A percentile compares a stretch with the other conserved stretches of the same genome.
phyloP scores from a whole-genome alignment of 805 yeast species.

The Myxozyma udenii region DNA sequence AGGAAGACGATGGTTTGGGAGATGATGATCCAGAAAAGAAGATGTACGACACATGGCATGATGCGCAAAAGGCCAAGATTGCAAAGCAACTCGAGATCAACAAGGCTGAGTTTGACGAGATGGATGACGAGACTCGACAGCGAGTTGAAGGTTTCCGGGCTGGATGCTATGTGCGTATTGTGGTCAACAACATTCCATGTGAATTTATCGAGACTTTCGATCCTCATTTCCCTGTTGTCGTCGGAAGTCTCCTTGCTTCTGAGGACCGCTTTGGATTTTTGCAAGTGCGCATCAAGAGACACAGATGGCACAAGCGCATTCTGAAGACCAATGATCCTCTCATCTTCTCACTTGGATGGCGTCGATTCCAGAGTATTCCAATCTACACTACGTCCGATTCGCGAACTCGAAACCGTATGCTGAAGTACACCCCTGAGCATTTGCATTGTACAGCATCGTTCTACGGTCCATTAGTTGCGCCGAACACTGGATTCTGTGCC shows the following conservation, averaged over 20 bases:
- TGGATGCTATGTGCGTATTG: constrained; percentile 89
- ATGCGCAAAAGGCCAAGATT: constrained; percentile 93
- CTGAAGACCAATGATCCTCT: constrained; percentile 94
- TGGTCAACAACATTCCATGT: constrained; percentile 78
- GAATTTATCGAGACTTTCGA: constrained; percentile 86
- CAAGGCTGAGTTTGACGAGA: constrained; percentile 58
- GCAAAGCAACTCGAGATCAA: constrained; percentile 94
- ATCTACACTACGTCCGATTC: constrained; percentile 95
- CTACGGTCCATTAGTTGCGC: constrained; percentile 95
- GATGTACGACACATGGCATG: constrained; percentile 96
- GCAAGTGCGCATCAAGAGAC: constrained; percentile 93
- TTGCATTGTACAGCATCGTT: constrained; percentile 93
- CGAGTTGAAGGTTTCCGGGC: constrained; percentile 89
- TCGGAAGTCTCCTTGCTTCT: constrained; percentile 88
- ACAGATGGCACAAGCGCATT: constrained; percentile 97
- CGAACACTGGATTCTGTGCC: constrained; percentile 96
- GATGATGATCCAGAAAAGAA: constrained; percentile 74
- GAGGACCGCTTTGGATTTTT: constrained; percentile 91
- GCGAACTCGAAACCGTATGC: constrained; percentile 94
- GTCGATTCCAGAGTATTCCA: constrained; percentile 96
- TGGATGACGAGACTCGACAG: constrained; percentile 74
- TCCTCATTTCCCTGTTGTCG: constrained; percentile 76
- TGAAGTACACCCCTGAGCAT: constrained; percentile 97
- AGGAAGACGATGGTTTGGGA: constrained; percentile 52
- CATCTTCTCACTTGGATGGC: constrained; percentile 92